These are phyloP conservation scores for Abelmoschus esculentus DNA, from an alignment of 345 rosid genomes.

Conservation along the genomic window DNA sequence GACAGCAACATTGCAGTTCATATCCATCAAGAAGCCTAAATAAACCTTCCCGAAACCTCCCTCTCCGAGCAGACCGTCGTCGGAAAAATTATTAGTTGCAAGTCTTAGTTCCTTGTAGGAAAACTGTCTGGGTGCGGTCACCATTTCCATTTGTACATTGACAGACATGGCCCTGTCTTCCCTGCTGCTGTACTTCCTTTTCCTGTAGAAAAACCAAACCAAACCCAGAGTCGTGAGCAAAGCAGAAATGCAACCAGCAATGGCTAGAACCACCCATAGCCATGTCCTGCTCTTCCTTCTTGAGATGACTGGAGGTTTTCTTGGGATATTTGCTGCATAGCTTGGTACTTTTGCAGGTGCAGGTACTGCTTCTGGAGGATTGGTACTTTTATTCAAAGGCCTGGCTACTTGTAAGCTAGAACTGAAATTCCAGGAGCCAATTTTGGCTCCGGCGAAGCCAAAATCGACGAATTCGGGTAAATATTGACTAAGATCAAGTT, in stretches of 20 bases:
- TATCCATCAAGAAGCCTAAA: neutral
- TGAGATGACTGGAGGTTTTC: too few species aligned
- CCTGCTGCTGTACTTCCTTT: constrained; percentile 1
- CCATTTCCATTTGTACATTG: constrained; percentile 40
- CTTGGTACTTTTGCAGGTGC: neutral
- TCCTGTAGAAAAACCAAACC: constrained; percentile 11
- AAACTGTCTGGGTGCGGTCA: constrained; percentile 47
- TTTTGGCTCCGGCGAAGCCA: constrained; percentile 35
- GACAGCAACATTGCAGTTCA: constrained; percentile 1
- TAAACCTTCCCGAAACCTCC: constrained; percentile 10
- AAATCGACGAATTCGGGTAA: constrained; percentile 36
- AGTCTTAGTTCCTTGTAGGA: constrained; percentile 34
- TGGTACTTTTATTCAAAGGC: neutral
- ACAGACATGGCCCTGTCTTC: constrained; percentile 13
- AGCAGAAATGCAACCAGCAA: constrained; percentile 3
- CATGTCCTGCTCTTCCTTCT: neutral
- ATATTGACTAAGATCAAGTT: constrained; percentile 29
- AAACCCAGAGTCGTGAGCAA: neutral
- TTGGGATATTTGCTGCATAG: neutral
- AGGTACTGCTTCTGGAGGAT: neutral
- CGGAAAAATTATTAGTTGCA: constrained; percentile 25
- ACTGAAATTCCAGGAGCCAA: constrained; percentile 35
- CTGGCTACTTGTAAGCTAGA: neutral
- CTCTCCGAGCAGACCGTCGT: neutral
- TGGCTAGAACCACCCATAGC: neutral